Conservation (phyloP, 140 eudicot species). For the Stevia rebaudiana region DNA sequence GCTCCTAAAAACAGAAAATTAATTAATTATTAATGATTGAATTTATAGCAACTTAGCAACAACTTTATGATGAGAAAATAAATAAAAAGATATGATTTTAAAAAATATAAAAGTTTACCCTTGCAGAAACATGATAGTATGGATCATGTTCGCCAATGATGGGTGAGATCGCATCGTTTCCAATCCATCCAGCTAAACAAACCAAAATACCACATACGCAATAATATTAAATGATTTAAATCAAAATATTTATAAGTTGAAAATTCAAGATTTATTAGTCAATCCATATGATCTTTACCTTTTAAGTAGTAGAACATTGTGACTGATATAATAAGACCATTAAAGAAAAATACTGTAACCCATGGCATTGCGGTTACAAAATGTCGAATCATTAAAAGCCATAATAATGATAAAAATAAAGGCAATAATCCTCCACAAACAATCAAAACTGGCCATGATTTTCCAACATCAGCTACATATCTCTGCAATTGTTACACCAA, state of each 20-base stretch:
- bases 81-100: neutral
- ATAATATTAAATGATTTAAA: neutral
- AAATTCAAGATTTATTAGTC: neutral
- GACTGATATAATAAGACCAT: slow-evolving; percentile 72
- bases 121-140: slow-evolving; percentile 68
- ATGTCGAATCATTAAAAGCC: slow-evolving; percentile 94
- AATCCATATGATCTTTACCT: slow-evolving; percentile 41
- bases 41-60: neutral
- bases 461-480: slow-evolving; percentile 92
- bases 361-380: slow-evolving; percentile 93
- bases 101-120: slow-evolving; percentile 66
- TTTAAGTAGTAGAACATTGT: slow-evolving; percentile 81
- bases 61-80: neutral
- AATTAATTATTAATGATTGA: neutral
- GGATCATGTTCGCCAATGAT: slow-evolving; percentile 92
- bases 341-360: slow-evolving; percentile 75
- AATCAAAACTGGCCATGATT: slow-evolving; percentile 87
- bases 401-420: slow-evolving; percentile 65
- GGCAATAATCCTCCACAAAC: slow-evolving; percentile 96
- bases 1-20: slow-evolving; percentile 51
- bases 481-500: slow-evolving; percentile 51
- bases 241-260: neutral
- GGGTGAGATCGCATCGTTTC: slow-evolving; percentile 83
- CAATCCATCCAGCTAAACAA: slow-evolving; percentile 94
- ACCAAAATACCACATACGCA: neutral